Evolutionary conservation across 73 alveolate genomes (phyloP), one percentile per base, ranked within the genome.

Genomic region (Durusdinium trenchii): DNA sequence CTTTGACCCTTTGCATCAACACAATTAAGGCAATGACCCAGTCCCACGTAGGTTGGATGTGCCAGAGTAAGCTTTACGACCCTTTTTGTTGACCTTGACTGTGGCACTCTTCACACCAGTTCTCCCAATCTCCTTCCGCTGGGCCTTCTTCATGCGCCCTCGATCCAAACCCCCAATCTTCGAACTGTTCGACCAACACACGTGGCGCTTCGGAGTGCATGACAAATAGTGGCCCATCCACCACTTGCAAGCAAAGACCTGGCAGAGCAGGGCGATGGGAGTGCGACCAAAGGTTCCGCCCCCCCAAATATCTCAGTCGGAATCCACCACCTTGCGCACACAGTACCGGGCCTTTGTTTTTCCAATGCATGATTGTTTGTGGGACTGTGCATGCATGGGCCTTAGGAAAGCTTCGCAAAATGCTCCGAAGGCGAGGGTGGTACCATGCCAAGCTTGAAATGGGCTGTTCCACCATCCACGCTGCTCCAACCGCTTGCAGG

Each of bases 401-500:
- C 84, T 73, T 73, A 51, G 84, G 0, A 36, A 73, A 73, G 28
- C 0, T 6, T 36, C 84, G 50, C 6, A 73, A 51, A 40, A 73
- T 73, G 47, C 36, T 10, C 12, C 84, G 50, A 0, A 73, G 36
- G 3, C 84, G 84, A 20, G 84, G 84, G 40, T 73, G 84, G 28
- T n/a, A 73, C 47, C 47, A 73, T 0, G 84, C 84, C 51, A 73
- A 3, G 28, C 84, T 73, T 18, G 51, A 36, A 35, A 30, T 30
- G 18, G 84, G 84, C 84, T 73, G 84, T 51, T 73, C 84, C 52
- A 73, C 84, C 84, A 73, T 20, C 84, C 84, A 73, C 14, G 84
- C 84, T 10, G 84, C 84, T 2, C 84, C 84, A 10, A 73, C 51
- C 32, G 84, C 52, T 36, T 73, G 51, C 84, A 73, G 40, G 84